Evolutionary conservation across 495 filamentous ascomycete species (phyloP).

Genomic region (Staphylotrichum tortipilum): DNA sequence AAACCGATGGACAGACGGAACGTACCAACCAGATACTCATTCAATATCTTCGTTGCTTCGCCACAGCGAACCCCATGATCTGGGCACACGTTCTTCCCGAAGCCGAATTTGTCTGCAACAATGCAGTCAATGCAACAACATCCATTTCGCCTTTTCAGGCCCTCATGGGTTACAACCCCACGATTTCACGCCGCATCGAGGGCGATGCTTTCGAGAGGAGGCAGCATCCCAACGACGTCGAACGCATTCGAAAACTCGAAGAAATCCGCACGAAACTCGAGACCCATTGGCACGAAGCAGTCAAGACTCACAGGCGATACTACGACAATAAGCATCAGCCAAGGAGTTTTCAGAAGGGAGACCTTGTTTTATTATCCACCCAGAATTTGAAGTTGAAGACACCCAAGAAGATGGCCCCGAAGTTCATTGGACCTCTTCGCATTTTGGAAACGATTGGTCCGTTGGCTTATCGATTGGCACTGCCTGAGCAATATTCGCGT

Average conservation of each 20-base stretch:
- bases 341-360: neutral
- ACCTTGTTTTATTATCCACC: neutral
- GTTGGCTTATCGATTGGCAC: neutral
- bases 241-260: neutral
- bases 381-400: neutral
- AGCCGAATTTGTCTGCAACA: neutral
- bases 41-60: neutral
- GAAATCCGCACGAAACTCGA: neutral
- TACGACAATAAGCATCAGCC: neutral
- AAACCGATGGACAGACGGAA: neutral
- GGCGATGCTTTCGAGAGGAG: neutral
- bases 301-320: neutral
- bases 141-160: neutral
- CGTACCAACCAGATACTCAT: neutral
- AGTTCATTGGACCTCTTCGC: neutral
- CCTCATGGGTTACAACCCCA: neutral
- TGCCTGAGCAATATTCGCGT: neutral
- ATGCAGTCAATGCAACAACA: neutral
- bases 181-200: neutral
- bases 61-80: neutral
- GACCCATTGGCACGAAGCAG: neutral
- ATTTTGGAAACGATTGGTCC: neutral
- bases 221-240: neutral
- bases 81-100: neutral
- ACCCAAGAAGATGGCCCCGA: neutral